Percentiles rank a stretch among this genome's conserved stretches.
Evolutionary conservation across 2,329 filamentous ascomycete genomes (phyloP).

Genomic region (Colletotrichum sp.): DNA sequence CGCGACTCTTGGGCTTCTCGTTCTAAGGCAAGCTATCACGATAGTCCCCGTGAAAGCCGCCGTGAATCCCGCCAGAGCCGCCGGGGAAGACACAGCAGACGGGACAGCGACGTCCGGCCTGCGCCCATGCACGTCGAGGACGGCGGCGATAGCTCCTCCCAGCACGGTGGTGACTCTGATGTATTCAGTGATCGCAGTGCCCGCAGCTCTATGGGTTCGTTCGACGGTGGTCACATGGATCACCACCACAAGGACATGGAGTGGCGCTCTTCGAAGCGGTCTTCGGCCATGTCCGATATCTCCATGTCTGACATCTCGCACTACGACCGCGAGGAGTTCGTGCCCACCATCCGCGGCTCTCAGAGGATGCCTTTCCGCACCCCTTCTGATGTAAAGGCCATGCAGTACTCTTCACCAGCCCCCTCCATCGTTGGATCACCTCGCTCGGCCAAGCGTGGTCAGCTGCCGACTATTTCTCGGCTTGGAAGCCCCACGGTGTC

Average conservation of each 20-base stretch:
- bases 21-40: constrained; percentile 1
- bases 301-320: constrained; percentile 47
- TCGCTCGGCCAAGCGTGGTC: constrained; percentile 54
- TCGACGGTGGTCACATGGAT: constrained; percentile 32
- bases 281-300: constrained; percentile 55
- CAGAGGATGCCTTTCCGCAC: constrained; percentile 71
- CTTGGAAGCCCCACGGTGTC: constrained; percentile 60
- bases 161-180: constrained; percentile 59
- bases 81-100: background rate
- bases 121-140: constrained; percentile 23
- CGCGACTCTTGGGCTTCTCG: background rate
- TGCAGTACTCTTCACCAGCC: constrained; percentile 75
- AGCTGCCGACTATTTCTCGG: constrained; percentile 56
- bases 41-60: background rate
- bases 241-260: constrained; percentile 32
- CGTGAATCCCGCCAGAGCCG: constrained; percentile 1
- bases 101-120: background rate
- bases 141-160: constrained; percentile 52
- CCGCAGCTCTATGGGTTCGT: constrained; percentile 61
- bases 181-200: constrained; percentile 65
- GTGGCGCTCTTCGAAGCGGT: constrained; percentile 37
- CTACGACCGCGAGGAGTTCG: constrained; percentile 48
- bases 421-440: constrained; percentile 56
- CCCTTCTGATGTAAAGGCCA: constrained; percentile 70
- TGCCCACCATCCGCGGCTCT: constrained; percentile 62